Evolutionary conservation across 805 yeast species (phyloP).

Genomic region (Ogataea polymorpha): DNA sequence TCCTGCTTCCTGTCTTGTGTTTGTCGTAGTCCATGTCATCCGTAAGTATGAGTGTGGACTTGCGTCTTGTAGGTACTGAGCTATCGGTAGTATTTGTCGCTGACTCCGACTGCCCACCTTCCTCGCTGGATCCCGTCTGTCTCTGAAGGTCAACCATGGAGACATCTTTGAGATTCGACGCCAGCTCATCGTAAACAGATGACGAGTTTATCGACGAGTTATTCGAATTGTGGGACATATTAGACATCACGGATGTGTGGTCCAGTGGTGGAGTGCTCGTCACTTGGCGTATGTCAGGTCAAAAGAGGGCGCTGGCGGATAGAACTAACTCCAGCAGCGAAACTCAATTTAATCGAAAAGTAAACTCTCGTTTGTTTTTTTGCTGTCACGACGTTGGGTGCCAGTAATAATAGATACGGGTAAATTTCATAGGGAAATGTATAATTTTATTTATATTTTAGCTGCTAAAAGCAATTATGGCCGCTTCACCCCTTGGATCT

Average conservation of each 20-base stretch:
- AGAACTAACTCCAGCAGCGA: background rate
- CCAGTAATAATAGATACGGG: background rate
- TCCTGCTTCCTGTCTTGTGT: constrained; percentile 38
- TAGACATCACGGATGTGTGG: constrained; percentile 4
- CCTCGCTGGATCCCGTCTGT: constrained; percentile 7
- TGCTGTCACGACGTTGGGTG: constrained; percentile 4
- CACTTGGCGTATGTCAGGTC: background rate
- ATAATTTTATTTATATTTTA: background rate
- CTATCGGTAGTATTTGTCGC: constrained; percentile 1
- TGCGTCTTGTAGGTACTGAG: constrained; percentile 41
- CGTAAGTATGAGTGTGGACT: constrained; percentile 67
- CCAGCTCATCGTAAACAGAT: constrained; percentile 10
- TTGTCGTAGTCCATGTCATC: constrained; percentile 62
- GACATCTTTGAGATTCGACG: constrained; percentile 28
- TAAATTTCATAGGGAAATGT: background rate
- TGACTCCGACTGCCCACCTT: background rate
- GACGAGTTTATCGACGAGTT: constrained; percentile 11
- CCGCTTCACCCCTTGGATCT: background rate
- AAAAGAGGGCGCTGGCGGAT: background rate
- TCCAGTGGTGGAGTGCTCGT: constrained; percentile 2
- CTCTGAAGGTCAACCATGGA: constrained; percentile 35
- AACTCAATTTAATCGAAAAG: background rate
- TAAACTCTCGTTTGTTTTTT: constrained; percentile 1
- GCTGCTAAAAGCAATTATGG: background rate
- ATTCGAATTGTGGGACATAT: constrained; percentile 7